Evolutionary conservation across 2,329 filamentous ascomycete species (phyloP).

Genomic region (Xylariaceae sp.): DNA sequence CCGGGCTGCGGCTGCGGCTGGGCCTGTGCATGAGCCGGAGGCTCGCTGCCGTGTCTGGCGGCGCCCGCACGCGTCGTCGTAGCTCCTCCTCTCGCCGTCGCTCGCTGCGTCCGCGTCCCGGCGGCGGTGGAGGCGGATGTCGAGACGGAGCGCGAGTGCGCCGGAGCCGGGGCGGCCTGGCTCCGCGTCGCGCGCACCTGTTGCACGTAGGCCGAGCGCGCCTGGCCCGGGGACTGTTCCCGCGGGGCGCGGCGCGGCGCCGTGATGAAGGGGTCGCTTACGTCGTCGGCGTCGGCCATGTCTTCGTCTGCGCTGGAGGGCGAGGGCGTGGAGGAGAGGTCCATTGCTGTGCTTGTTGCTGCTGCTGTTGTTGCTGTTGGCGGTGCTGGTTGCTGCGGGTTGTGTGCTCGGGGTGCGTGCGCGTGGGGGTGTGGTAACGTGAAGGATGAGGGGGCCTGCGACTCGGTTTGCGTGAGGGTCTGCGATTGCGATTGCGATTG

Average conservation of each 20-base stretch:
- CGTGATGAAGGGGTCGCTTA: conserved; percentile 32
- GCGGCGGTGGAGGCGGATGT: conserved; percentile 16
- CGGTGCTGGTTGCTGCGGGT: neutral
- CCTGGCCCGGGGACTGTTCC: conserved; percentile 25
- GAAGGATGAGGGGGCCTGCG: no score
- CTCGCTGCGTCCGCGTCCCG: conserved; percentile 21
- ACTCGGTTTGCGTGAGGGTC: conserved; percentile 1
- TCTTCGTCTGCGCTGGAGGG: conserved; percentile 28
- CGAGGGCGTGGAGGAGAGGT: conserved; percentile 23
- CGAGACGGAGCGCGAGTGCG: conserved; percentile 3
- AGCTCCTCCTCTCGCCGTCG: conserved; percentile 15
- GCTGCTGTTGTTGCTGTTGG: conserved; percentile 15
- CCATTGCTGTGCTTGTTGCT: conserved; percentile 24
- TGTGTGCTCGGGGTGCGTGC: conserved; percentile 28
- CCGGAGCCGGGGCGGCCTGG: neutral
- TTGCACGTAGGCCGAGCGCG: conserved; percentile 27
- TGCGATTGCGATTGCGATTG: conserved; percentile 12
- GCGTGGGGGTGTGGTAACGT: no score
- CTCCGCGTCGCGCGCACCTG: conserved; percentile 25
- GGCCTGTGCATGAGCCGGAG: conserved; percentile 4
- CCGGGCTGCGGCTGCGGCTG: conserved; percentile 24
- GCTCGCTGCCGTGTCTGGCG: conserved; percentile 19
- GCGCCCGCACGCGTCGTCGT: conserved; percentile 2
- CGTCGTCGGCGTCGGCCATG: conserved; percentile 33
- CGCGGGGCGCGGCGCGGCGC: conserved; percentile 24